These are phyloP conservation scores for Penicillium sp. DNA, from an alignment of 2,329 filamentous ascomycete genomes.

Conservation along the genomic window DNA sequence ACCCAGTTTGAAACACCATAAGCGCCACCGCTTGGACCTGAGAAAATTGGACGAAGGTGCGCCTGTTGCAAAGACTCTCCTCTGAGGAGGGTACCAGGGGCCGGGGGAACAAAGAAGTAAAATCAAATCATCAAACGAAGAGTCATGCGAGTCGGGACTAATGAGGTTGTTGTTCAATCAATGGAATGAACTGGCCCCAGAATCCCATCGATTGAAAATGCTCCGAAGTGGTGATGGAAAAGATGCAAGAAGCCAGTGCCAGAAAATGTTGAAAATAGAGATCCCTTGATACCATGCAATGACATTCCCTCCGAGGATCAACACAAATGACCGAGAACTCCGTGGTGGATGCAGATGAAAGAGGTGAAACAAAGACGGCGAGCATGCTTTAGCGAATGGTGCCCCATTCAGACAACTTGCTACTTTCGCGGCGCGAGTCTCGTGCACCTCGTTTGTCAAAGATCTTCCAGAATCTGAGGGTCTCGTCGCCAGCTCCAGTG, in stretches of 20 bases:
- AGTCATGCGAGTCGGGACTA: too few species aligned
- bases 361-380: constrained; percentile 12
- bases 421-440: constrained; percentile 62
- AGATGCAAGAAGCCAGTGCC: constrained; percentile 32
- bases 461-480: constrained; percentile 91
- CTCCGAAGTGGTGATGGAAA: constrained; percentile 8
- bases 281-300: constrained; percentile 27
- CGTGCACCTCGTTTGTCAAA: constrained; percentile 79
- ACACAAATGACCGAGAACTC: constrained; percentile 30
- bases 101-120: constrained; percentile 7
- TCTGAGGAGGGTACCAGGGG: constrained; percentile 1
- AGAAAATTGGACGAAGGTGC: too few species aligned
- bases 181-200: constrained; percentile 2
- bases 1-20: constrained; percentile 28
- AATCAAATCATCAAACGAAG: constrained; percentile 5
- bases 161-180: too few species aligned
- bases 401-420: constrained; percentile 72
- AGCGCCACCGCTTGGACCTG: constrained; percentile 33
- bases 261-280: constrained; percentile 18
- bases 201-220: not conserved
- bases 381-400: constrained; percentile 60
- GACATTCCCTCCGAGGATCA: constrained; percentile 18
- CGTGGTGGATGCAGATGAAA: constrained; percentile 35
- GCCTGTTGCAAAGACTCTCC: too few species aligned
- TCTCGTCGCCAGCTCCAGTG: constrained; percentile 94